These are phyloP conservation scores for Botrytis squamosa DNA, from an alignment of 2,329 filamentous ascomycete species.

Conservation along the genomic window DNA sequence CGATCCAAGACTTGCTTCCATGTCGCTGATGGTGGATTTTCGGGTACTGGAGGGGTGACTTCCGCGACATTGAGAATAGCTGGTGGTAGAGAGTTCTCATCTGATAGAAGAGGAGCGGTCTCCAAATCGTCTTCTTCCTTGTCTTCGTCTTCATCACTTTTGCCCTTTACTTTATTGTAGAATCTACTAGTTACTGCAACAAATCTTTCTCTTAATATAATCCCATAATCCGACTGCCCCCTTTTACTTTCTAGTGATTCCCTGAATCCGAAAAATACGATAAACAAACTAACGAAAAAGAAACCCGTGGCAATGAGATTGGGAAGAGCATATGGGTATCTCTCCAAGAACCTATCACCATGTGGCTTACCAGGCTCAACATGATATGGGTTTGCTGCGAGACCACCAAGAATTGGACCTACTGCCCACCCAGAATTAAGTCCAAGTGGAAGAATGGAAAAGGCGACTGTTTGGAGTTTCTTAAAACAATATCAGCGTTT, in stretches of 20 bases:
- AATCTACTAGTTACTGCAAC: neutral
- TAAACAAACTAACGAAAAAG: neutral
- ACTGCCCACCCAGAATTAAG: conserved; percentile 55
- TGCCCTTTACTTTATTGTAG: neutral
- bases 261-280: conserved; percentile 3
- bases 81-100: neutral
- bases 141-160: neutral
- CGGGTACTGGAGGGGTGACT: neutral
- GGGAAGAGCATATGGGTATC: conserved; percentile 11
- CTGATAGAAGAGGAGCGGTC: neutral
- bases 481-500: conserved; percentile 50
- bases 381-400: conserved; percentile 44
- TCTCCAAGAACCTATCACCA: conserved; percentile 7
- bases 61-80: neutral
- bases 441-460: conserved; percentile 54
- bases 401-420: conserved; percentile 40
- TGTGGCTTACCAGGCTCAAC: conserved; percentile 7
- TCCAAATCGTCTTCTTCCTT: neutral
- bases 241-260: conserved; percentile 1
- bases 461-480: conserved; percentile 62
- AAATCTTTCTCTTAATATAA: neutral
- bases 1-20: conserved; percentile 1
- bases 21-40: neutral
- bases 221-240: neutral
- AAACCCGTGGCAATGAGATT: conserved; percentile 3